Evolutionary conservation across 345 rosid species (phyloP).

Genomic region (rapeseed (Brassica napus)): DNA sequence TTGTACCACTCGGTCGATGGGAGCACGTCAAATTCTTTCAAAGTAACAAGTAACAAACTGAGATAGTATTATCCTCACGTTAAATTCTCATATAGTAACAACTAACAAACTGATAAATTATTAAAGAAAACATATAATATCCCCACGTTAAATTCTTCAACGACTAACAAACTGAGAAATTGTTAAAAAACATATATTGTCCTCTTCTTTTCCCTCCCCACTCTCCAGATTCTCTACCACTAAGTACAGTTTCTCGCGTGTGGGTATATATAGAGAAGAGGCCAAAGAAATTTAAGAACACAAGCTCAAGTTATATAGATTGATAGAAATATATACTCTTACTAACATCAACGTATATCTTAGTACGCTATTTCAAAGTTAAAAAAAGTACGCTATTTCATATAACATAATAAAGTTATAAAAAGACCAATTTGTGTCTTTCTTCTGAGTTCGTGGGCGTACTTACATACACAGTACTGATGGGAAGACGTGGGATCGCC

Average conservation of each 20-base stretch:
- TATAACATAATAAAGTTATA: neutral
- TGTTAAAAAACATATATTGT: neutral
- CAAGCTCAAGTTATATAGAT: conserved; percentile 25
- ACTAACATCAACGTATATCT: neutral
- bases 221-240: conserved; percentile 27
- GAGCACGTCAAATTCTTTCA: neutral
- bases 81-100: neutral
- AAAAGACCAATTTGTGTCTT: neutral
- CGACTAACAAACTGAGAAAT: neutral
- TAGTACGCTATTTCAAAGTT: neutral
- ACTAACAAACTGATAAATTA: neutral
- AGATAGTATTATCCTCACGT: neutral
- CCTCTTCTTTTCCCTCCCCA: conserved; percentile 11
- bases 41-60: conserved; percentile 7
- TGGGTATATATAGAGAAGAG: conserved; percentile 20
- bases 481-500: conserved; percentile 39
- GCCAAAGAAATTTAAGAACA: conserved; percentile 19
- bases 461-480: conserved; percentile 7
- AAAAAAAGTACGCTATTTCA: neutral
- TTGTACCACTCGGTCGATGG: neutral
- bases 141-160: neutral
- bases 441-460: neutral
- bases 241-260: conserved; percentile 18
- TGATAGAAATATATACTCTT: neutral
- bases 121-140: neutral